Base-by-base conservation (phyloP, 306 rosid genomes). In the Quercus glauca region DNA sequence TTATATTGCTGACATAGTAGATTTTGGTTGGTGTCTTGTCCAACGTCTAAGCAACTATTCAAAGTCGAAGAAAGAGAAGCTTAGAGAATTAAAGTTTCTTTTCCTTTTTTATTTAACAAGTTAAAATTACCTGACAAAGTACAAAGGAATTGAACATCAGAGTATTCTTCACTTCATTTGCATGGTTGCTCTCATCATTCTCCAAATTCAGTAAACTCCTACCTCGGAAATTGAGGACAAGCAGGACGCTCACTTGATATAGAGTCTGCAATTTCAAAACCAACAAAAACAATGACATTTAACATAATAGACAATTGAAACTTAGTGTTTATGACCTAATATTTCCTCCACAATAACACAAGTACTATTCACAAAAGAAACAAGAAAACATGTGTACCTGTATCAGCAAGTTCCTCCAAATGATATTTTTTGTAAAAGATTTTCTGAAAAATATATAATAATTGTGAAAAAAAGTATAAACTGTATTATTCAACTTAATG, bases 141-240 rank as follows among this genome's bases (percentile, higher is more conserved):
- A 94, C 99, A 83, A 94, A 94, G 6, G 99, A 80, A 79, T 94
- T 94, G 86, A 94, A 94, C 84, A 94, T 92, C 85, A 94, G 59
- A 4, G 97, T 88, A 86, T 94, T 91, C 91, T 92, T 91, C 88
- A 90, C 84, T 91, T 77, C 84, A 76, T 31, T 76, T 59, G 92
- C 94, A 71, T 80, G 81, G 14, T 41, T 61, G 2, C 13, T 49
- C 4, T 43, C 1, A 29, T 88, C 81, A 31, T 55, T 75, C 55
- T 77, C 33, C 78, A 94, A 81, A 31, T 82, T 49, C 79, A 94
- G 87, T 80, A 94, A 49, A 73, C 73, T 84, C 67, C 10, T 83
- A 20, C 99, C 99, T 60, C 49, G 77, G 71, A 92, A 94, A 78
- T 91, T 92, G 70, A 94, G 89, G 51, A 89, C 68, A 67, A 94